Evolutionary conservation across 1,284 basidiomycete species (phyloP), one percentile per base, ranked within the genome.

Genomic region (Sanghuangporus weigelae): DNA sequence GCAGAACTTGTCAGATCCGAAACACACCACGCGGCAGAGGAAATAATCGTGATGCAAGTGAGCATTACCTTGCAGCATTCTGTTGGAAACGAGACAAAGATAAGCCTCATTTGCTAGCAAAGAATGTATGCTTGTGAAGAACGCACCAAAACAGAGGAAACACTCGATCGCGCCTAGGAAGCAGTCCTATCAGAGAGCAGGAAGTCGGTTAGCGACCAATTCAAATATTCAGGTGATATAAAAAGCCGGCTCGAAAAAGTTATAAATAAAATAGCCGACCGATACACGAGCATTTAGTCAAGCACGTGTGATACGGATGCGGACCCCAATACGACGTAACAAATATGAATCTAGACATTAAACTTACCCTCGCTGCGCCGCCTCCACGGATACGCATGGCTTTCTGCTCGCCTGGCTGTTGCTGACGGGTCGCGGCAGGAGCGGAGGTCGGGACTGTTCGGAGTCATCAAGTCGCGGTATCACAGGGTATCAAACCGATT

Each of bases 141-240:
- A 78, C 81, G 68, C 66, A 84, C 83, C 85, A 71, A 82, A 87
- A 74, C 86, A 87, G 21, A 88, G 63, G 78, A 86, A 87, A 70
- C 84, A 86, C 60, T 79, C 84, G 38, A 86, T n/a, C 46, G 77
- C 10, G 38, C 80, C 83, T 19, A 88, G 65, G 76, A 86, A 82
- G 72, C 84, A 87, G 71, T 87, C 84, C 84, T 83, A 68, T 44
- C 62, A 39, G 35, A 31, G 42, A 26, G 51, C 51, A 50, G 10
- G n/a, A 26, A 60, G 7, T 8, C 11, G 39, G 39, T 54, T 16
- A 59, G 23, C n/a, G 16, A 19, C 26, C 31, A 53, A 40, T 39
- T 21, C 40, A 42, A 46, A 46, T 46, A 14, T 46, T 19, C 7
- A 46, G 44, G 11, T n/a, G 44, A 46, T 46, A 46, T 11, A 19